Base-by-base conservation (phyloP, 768 basidiomycete species). In the Lepiota brunneoincarnata region DNA sequence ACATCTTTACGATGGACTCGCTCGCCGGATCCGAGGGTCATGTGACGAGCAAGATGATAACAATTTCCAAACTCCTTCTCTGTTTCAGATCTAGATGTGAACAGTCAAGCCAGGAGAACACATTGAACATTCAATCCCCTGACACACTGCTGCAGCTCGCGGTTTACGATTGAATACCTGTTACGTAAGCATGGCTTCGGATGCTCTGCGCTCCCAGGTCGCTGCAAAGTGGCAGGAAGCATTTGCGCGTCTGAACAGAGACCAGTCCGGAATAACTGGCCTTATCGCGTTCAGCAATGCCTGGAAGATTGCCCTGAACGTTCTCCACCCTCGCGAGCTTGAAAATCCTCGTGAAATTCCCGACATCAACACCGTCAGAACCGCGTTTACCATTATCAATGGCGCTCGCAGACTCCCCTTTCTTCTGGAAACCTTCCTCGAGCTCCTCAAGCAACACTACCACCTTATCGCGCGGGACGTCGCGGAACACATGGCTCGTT, bases 221-320 rank as follows among this genome's bases (percentile, higher is more conserved):
- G 77, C 81, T 15, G 72, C 83, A 2, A 86, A 86, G 71, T 88
- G 87, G 86, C 82, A 86, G 56, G 83, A 87, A 17, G 75, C 83
- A 1, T 88, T 88, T 64, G 68, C 74, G n/a, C 78, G 83, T 14
- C 71, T 88, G 44, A 88, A 88, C 61, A 73, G 76, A 24, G 67
- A 71, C 12, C 74, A 80, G 34, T 77, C 77, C 35, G 87, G 86
- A 7, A 86, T 88, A 53, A 71, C 81, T 9, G 86, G 86, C 7
- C 73, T 88, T 15, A 71, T 89, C 65, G 68, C 71, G 6, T 87
- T 86, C 64, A 86, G 83, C 58, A 76, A 89, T 85, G 84, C 85
- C 24, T 87, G 86, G 87, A 73, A 67, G 41, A 61, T 80, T 28
- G 78, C 81, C 1, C 76, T 74, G 0, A 73, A 75, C 12, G 84